A percentile compares a stretch with the other conserved stretches of the same genome.
phyloP scores from a whole-genome alignment of 139 green algal genomes.

The Gonium pectorale region DNA sequence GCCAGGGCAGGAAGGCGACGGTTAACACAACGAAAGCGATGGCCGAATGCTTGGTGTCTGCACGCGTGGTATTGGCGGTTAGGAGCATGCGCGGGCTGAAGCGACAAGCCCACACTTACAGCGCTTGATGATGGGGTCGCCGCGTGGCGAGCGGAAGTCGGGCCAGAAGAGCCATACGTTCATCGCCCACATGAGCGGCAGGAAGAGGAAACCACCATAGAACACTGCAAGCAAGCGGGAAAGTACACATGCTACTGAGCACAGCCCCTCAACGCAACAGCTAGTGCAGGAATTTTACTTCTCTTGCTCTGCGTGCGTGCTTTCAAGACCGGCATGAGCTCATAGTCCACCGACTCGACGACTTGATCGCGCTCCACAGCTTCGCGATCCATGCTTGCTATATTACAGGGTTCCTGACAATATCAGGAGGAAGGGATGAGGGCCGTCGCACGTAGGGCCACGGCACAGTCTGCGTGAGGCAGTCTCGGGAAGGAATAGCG shows the following conservation, averaged over 20 bases:
- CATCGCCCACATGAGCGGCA: conserved; percentile 72
- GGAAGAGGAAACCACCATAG: conserved; percentile 59
- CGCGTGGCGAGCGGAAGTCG: conserved; percentile 49
- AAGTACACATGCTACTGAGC: not conserved
- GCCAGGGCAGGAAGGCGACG: conserved; percentile 67
- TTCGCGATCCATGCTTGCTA: not conserved
- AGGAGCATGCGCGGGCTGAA: too few species aligned
- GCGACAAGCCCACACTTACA: too few species aligned
- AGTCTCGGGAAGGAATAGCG: too few species aligned
- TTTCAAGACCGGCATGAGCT: not conserved
- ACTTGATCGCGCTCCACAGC: not conserved
- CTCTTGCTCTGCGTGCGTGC: conserved; percentile 1
- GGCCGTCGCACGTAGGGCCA: too few species aligned
- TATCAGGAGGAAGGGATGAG: too few species aligned
- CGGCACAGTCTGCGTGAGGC: too few species aligned
- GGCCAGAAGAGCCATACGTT: conserved; percentile 82
- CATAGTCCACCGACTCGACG: conserved; percentile 9
- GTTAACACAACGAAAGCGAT: conserved; percentile 50
- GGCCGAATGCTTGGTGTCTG: conserved; percentile 68
- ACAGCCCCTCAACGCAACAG: too few species aligned
- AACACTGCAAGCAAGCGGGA: conserved; percentile 58
- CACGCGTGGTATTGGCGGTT: too few species aligned
- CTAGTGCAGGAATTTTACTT: conserved; percentile 7
- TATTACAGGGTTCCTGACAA: too few species aligned
- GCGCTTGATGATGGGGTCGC: conserved; percentile 61